Evolutionary conservation across 2,329 filamentous ascomycete species (phyloP).

Genomic region (Apiospora sp.): DNA sequence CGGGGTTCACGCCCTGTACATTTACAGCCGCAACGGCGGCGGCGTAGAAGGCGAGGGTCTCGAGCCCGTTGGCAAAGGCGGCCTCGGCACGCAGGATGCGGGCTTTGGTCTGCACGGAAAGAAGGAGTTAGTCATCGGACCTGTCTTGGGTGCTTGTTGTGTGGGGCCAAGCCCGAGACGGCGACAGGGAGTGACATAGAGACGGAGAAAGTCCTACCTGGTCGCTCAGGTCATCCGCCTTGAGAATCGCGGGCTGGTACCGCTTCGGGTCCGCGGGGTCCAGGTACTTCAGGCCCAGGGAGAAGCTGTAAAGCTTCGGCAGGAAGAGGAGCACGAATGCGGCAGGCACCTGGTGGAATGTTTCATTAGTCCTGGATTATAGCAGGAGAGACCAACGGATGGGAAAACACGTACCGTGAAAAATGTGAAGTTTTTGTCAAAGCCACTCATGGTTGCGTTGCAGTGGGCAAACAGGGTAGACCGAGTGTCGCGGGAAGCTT

Average conservation of each 20-base stretch:
- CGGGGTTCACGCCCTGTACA: constrained; percentile 24
- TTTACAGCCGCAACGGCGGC: constrained; percentile 30
- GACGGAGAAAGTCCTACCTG: constrained; percentile 17
- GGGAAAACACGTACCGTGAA: constrained; percentile 20
- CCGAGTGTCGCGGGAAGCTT: neutral
- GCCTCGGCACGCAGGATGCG: constrained; percentile 32
- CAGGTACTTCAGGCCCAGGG: constrained; percentile 28
- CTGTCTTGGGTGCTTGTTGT: neutral
- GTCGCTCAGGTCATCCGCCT: constrained; percentile 29
- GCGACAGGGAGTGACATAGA: neutral
- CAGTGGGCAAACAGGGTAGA: neutral
- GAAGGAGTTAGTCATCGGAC: neutral
- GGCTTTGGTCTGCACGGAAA: constrained; percentile 27
- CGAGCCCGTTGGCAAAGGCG: constrained; percentile 32
- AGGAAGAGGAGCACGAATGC: constrained; percentile 32
- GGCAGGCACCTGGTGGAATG: constrained; percentile 27
- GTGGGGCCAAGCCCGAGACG: no score
- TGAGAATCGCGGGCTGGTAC: constrained; percentile 30
- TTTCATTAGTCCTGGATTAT: neutral
- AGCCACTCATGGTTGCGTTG: constrained; percentile 14
- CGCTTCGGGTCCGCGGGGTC: constrained; percentile 29
- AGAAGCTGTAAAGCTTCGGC: constrained; percentile 31
- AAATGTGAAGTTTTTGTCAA: constrained; percentile 27
- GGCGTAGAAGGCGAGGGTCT: constrained; percentile 31
- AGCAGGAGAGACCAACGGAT: neutral